A percentile compares a stretch with the other conserved stretches of the same genome.
phyloP scores from a whole-genome alignment of 1,139 yeast species.

The Candida sp. region DNA sequence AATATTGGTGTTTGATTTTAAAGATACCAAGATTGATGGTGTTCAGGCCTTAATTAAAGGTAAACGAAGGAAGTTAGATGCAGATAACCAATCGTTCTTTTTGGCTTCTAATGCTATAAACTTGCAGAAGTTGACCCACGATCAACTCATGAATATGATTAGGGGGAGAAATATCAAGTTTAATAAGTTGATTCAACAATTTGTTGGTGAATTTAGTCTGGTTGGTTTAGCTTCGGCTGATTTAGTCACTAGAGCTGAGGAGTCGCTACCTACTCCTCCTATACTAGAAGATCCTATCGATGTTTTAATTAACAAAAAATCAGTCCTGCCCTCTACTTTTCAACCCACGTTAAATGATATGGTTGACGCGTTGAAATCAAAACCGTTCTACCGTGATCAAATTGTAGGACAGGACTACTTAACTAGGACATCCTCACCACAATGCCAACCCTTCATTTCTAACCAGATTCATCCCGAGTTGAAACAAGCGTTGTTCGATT shows the following conservation, averaged over 20 bases:
- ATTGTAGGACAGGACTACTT: slow-evolving; percentile 25
- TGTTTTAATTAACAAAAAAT: slow-evolving; percentile 29
- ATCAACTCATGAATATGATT: slow-evolving; percentile 55
- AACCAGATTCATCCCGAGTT: slow-evolving; percentile 45
- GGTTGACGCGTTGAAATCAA: slow-evolving; percentile 41
- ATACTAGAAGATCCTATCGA: slow-evolving; percentile 30
- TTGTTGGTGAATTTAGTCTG: slow-evolving; percentile 3
- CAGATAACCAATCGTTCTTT: slow-evolving; percentile 18
- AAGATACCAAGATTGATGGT: slow-evolving; percentile 57
- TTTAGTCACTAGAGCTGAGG: slow-evolving; percentile 27
- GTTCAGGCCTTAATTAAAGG: slow-evolving; percentile 28
- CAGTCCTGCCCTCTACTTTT: slow-evolving; percentile 4
- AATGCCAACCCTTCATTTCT: slow-evolving; percentile 17
- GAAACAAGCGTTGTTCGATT: slow-evolving; percentile 44
- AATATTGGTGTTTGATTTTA: slow-evolving; percentile 70
- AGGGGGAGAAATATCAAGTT: slow-evolving; percentile 57
- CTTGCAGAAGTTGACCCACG: slow-evolving; percentile 21
- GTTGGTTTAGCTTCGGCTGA: slow-evolving; percentile 27
- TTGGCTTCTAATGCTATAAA: slow-evolving; percentile 20
- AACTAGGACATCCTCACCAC: slow-evolving; percentile 6
- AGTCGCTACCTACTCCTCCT: slow-evolving; percentile 45
- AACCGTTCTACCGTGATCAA: slow-evolving; percentile 57
- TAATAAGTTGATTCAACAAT: slow-evolving; percentile 13
- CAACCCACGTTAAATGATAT: slow-evolving; percentile 31
- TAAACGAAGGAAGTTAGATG: slow-evolving; percentile 13